Evolutionary conservation across 2,329 filamentous ascomycete genomes (phyloP).

Genomic region (Dothistroma pini): DNA sequence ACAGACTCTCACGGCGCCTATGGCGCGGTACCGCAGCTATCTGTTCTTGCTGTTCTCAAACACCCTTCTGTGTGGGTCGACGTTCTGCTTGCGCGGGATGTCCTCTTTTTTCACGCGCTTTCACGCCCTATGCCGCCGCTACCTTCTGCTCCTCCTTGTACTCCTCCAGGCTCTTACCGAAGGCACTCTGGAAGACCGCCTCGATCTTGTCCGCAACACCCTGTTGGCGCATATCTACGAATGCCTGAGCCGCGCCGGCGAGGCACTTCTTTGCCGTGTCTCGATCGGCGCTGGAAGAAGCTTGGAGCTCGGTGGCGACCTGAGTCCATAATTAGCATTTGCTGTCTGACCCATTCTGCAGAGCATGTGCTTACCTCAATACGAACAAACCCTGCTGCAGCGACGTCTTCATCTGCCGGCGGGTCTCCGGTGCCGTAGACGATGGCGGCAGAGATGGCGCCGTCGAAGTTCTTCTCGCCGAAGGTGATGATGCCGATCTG

Average conservation of each 20-base stretch:
- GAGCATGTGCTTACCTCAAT: conserved; percentile 1
- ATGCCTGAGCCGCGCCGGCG: neutral
- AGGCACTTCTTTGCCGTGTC: conserved; percentile 2
- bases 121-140: neutral
- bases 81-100: neutral
- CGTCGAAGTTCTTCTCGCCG: neutral
- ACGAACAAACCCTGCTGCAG: neutral
- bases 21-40: neutral
- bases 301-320: neutral
- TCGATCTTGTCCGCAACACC: neutral
- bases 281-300: neutral
- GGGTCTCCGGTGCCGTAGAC: neutral
- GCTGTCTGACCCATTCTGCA: neutral
- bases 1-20: neutral
- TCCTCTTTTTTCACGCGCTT: neutral
- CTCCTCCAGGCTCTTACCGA: neutral
- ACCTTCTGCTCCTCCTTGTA: neutral
- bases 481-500: conserved; percentile 5
- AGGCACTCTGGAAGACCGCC: neutral
- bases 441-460: neutral
- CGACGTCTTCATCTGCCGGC: neutral
- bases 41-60: neutral
- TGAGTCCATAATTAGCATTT: neutral
- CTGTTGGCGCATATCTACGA: neutral
- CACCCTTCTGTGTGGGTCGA: neutral